Conservation (phyloP, 495 filamentous ascomycete genomes). For the Daldinia grandis region DNA sequence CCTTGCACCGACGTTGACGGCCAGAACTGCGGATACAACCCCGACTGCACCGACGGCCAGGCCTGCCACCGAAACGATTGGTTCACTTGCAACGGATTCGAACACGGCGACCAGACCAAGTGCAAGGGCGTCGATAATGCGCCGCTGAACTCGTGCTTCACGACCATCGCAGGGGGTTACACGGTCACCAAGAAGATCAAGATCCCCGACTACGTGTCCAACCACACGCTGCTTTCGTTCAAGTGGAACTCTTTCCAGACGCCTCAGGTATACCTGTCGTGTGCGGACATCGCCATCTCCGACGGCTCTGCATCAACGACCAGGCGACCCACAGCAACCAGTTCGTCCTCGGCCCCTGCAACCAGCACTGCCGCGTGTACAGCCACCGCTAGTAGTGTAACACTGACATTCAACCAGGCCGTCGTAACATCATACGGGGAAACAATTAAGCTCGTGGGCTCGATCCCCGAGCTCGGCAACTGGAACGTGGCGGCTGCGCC, state of each 20-base stretch:
- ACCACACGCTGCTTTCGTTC: conserved; percentile 62
- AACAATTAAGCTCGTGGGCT: conserved; percentile 60
- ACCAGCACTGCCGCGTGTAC: conserved; percentile 14
- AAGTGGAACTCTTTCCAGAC: conserved; percentile 68
- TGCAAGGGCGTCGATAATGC: conserved; percentile 63
- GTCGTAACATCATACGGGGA: conserved; percentile 61
- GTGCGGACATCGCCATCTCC: conserved; percentile 62
- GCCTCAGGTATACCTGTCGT: conserved; percentile 62
- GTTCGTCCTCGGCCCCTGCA: conserved; percentile 40
- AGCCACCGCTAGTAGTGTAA: conserved; percentile 11
- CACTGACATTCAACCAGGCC: conserved; percentile 62
- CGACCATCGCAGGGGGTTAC: conserved; percentile 63
- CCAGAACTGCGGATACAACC: conserved; percentile 61
- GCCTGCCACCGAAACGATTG: conserved; percentile 64
- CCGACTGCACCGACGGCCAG: conserved; percentile 58
- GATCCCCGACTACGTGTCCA: conserved; percentile 55
- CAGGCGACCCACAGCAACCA: conserved; percentile 13
- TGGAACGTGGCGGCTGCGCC: conserved; percentile 57
- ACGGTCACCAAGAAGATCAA: conserved; percentile 64
- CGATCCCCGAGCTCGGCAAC: conserved; percentile 56
- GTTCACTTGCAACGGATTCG: conserved; percentile 64
- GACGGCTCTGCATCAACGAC: conserved; percentile 32
- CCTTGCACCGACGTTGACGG: conserved; percentile 62
- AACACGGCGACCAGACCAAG: conserved; percentile 40
- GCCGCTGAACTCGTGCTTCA: conserved; percentile 56